Percentiles rank a stretch among this genome's conserved stretches.
These are phyloP conservation scores for Cercospora zeae-maydis DNA, from an alignment of 2,329 filamentous ascomycete species.

Conservation along the genomic window DNA sequence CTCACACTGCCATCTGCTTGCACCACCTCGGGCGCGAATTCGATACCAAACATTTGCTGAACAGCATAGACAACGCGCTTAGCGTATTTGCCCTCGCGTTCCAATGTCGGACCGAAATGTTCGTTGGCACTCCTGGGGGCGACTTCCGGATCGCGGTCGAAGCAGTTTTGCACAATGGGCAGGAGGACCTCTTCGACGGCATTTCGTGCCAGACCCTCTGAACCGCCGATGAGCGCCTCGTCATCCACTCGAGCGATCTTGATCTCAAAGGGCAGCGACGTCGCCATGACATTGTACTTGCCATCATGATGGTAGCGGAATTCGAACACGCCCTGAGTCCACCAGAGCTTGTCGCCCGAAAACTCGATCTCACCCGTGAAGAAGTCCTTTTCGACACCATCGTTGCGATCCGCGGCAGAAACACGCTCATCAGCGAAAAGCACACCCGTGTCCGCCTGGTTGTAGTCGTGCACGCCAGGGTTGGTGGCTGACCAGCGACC, in stretches of 20 bases:
- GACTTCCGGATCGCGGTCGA: constrained; percentile 87
- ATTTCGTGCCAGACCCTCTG: constrained; percentile 59
- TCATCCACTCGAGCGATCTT: constrained; percentile 78
- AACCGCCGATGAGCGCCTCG: constrained; percentile 46
- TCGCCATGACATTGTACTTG: constrained; percentile 87
- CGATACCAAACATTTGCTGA: constrained; percentile 92
- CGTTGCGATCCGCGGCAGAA: constrained; percentile 42
- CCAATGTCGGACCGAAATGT: constrained; percentile 77
- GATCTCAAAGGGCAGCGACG: constrained; percentile 91
- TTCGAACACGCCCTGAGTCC: constrained; percentile 94
- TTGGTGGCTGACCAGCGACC: constrained; percentile 87
- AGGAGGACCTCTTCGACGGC: constrained; percentile 75
- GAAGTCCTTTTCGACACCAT: constrained; percentile 55
- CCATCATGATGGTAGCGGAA: constrained; percentile 96
- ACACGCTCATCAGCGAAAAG: constrained; percentile 63
- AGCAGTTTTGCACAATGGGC: constrained; percentile 83
- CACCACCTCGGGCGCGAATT: constrained; percentile 90
- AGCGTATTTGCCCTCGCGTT: constrained; percentile 83
- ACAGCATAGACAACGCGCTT: constrained; percentile 90
- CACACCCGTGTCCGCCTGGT: constrained; percentile 72
- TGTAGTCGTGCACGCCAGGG: constrained; percentile 69
- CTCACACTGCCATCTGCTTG: constrained; percentile 84
- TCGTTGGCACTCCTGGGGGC: constrained; percentile 77
- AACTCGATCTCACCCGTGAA: constrained; percentile 82
- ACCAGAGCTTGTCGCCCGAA: constrained; percentile 90